Base-by-base conservation (phyloP, 176 grass and related monocot genomes). In the Cenchrus fungigraminus region DNA sequence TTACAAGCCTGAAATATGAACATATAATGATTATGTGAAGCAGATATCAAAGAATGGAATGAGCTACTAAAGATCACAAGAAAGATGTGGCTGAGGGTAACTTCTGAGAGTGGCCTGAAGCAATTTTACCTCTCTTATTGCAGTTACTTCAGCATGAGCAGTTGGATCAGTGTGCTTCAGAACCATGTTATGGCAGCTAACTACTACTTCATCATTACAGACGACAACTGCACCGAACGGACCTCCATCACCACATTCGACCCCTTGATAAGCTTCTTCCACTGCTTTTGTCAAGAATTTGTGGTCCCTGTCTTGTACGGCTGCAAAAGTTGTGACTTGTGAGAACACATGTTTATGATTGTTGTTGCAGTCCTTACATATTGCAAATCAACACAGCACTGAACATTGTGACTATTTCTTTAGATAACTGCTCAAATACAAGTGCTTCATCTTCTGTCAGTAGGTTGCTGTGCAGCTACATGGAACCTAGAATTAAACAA, bases 141-240 rank as follows among this genome's bases (percentile, higher is more conserved):
- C 95, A 74, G 94, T 91, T 37, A 97, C 94, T 91, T 97, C 94
- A 76, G 94, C 94, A 83, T 94, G 94, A 46, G 94, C 94, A 81
- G 94, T 97, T 70, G 92, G 94, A 75, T 97, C 94, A 10, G 90
- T 90, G 47, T 91, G 71, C 16, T 94, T 94, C 57, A 97, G 80
- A 84, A 97, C 95, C 95, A 94, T 94, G 86, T 97, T 97, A 82
- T 97, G 95, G 83, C 95, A 97, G 63, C 95, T 94, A 65, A 87
- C 95, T 15, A 97, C 4, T 76, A 97, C 43, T 86, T 94, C 95
- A 56, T 97, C 86, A n/a, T 97, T 91, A 69, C 55, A 37, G 71
- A 97, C 95, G 6, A 97, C 92, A 82, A 97, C 94, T 17, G 94
- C 92, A 17, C 92, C 92, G 85, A 97, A 94, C 8, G 95, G 92